A percentile compares a stretch with the other conserved stretches of the same genome.
Evolutionary conservation across 1,284 basidiomycete genomes (phyloP).

Genomic region (Anthracocystis walkeri): DNA sequence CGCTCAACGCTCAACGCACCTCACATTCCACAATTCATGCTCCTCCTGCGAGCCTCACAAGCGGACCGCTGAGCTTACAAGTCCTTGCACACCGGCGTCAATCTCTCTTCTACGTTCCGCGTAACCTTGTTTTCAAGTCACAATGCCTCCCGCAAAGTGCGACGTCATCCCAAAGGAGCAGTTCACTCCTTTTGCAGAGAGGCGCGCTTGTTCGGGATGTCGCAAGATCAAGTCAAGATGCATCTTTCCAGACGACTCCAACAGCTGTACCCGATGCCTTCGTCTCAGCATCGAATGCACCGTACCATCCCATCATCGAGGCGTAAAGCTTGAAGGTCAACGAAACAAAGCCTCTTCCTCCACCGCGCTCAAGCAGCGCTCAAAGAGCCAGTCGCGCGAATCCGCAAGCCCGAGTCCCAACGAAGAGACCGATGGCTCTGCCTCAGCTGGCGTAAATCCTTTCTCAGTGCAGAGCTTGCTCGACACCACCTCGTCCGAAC

Average conservation of each 20-base stretch:
- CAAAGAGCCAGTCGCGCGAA: constrained; percentile 26
- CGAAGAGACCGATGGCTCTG: constrained; percentile 28
- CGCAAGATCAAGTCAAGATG: constrained; percentile 57
- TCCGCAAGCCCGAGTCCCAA: constrained; percentile 38
- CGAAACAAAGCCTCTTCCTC: constrained; percentile 14
- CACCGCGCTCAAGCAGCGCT: constrained; percentile 22
- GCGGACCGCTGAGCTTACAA: constrained; percentile 7
- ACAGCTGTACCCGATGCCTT: constrained; percentile 43
- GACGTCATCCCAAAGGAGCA: constrained; percentile 54
- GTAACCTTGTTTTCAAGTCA: background rate
- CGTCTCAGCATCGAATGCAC: constrained; percentile 45
- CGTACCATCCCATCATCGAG: constrained; percentile 48
- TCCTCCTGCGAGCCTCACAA: background rate
- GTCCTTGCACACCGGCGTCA: background rate
- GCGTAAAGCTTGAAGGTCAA: constrained; percentile 46
- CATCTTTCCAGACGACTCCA: constrained; percentile 49
- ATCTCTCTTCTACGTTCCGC: background rate
- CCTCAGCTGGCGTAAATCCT: constrained; percentile 32
- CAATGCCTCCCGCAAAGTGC: constrained; percentile 55
- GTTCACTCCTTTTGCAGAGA: constrained; percentile 46
- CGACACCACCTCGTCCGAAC: constrained; percentile 46
- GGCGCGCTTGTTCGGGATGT: constrained; percentile 46
- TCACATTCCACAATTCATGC: constrained; percentile 1
- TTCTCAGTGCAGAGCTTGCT: constrained; percentile 53
- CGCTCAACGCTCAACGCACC: background rate